Evolutionary conservation across 2,329 filamentous ascomycete genomes (phyloP), one percentile per base, ranked within the genome.

Genomic region (Beauveria pseudobassiana): DNA sequence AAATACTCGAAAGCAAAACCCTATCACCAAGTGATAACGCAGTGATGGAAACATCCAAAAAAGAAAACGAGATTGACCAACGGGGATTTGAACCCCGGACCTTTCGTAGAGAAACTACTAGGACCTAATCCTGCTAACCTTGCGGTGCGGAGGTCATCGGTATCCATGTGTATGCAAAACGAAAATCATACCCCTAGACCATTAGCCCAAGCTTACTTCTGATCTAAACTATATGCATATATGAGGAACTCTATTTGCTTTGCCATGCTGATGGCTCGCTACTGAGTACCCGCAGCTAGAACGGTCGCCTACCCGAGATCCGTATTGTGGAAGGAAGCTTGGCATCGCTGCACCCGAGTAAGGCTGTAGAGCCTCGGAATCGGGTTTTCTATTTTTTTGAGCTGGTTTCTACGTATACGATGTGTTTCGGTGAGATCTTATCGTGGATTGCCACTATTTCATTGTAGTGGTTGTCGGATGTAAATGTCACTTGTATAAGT

Each of bases 131-230:
- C 59, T 48, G 42, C 59, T 49, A 54, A 38, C 59, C 59, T 61
- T 54, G 30, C 59, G 59, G 59, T 54, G 59, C 59, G 59, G 59
- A 61, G 59, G 59, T 61, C 59, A 54, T 61, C 59, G 59, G 59
- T 61, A 55, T 61, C 59, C 59, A 20, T 48, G 43, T 49, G 59
- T 54, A 61, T 61, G 59, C 59, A 61, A 61, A 61, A 61, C 59
- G 59, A 61, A 61, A 61, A 61, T 61, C 59, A 61, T 61, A 61
- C 59, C 59, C 59, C 59, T 61, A 61, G 59, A 61, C 59, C 59
- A 61, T 61, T 61, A 61, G 59, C 59, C 59, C 59, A 2, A 50
- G 20, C 50, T 54, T 46, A 61, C 22, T n/a, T 22, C 5, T 16
- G 8, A 3, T 14, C 0, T 16, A 4, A 16, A 24, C 16, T 59